phyloP scores from a whole-genome alignment of 1,139 yeast genomes.

The Hyphopichia fennica region DNA sequence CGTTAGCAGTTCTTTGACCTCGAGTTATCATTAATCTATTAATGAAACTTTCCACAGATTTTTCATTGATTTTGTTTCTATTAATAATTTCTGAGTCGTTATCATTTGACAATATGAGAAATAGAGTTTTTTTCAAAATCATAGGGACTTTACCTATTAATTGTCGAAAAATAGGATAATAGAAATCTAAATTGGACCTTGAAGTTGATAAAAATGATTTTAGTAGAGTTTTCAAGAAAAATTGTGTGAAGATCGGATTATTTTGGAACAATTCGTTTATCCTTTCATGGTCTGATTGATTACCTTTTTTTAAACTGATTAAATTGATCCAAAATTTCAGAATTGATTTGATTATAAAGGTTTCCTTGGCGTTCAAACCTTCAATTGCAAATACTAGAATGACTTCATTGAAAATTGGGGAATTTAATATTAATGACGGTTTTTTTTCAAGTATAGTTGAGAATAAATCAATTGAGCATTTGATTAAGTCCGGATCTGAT shows the following conservation, averaged over 20 bases:
- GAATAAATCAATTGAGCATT: slow-evolving; percentile 42
- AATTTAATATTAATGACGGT: slow-evolving; percentile 49
- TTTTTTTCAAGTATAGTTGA: slow-evolving; percentile 46
- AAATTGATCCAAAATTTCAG: slow-evolving; percentile 67
- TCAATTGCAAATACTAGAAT: slow-evolving; percentile 44
- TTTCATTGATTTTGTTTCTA: slow-evolving; percentile 14
- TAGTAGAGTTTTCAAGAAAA: slow-evolving; percentile 31
- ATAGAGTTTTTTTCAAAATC: slow-evolving; percentile 44
- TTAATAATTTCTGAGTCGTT: slow-evolving; percentile 10
- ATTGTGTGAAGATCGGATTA: slow-evolving; percentile 32
- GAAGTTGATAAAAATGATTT: slow-evolving; percentile 46
- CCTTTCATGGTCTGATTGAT: slow-evolving; percentile 42
- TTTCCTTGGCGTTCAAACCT: slow-evolving; percentile 56
- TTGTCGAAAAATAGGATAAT: slow-evolving; percentile 53
- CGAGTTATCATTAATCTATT: slow-evolving; percentile 60
- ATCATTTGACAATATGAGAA: not conserved
- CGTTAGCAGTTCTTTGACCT: slow-evolving; percentile 61
- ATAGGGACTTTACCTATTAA: slow-evolving; percentile 55
- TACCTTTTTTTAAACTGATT: slow-evolving; percentile 54
- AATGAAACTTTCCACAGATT: slow-evolving; percentile 39
- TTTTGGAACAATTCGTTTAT: slow-evolving; percentile 35
- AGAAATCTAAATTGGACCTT: slow-evolving; percentile 62
- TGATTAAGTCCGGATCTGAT: slow-evolving; percentile 55
- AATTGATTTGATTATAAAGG: slow-evolving; percentile 62
- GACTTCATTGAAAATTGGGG: slow-evolving; percentile 29